Percentiles rank a stretch among this genome's conserved stretches.
Evolutionary conservation across 257 asterid genomes (phyloP).

Genomic region (Oldenlandia corymbosa): DNA sequence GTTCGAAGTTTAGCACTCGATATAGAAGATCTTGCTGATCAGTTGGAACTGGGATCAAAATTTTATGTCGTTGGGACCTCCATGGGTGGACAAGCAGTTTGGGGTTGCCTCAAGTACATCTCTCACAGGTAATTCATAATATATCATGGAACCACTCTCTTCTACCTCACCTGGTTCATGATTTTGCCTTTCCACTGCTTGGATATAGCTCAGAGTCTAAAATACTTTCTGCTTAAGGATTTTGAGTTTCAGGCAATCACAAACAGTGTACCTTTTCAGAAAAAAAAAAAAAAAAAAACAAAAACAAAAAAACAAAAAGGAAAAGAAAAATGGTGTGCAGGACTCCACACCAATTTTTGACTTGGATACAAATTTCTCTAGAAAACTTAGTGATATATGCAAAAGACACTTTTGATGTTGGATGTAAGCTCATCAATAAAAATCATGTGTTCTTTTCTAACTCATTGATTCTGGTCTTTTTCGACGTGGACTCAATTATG

Average conservation of each 20-base stretch:
- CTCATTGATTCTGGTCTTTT: neutral
- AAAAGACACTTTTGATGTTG: neutral
- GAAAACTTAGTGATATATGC: no score
- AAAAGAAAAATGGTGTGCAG: neutral
- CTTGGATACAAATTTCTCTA: neutral
- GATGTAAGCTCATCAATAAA: neutral
- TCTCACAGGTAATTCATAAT: conserved; percentile 48
- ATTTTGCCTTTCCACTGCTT: neutral
- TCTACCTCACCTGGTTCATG: neutral
- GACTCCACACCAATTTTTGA: neutral
- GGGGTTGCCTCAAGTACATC: conserved; percentile 80
- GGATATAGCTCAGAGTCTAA: neutral
- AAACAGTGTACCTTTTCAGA: no score
- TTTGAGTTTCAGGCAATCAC: neutral
- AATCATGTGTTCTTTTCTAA: neutral
- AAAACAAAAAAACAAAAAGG: no score
- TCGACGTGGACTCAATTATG: neutral
- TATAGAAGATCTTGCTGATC: conserved; percentile 70
- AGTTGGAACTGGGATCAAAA: conserved; percentile 49
- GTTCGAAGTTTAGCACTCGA: conserved; percentile 48
- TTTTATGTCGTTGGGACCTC: conserved; percentile 57
- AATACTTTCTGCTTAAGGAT: neutral
- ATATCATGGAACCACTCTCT: neutral
- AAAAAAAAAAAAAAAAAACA: no score
- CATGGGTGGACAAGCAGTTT: conserved; percentile 66